Evolutionary conservation across 1,139 yeast genomes (phyloP), one percentile per base, ranked within the genome.

Genomic region (Wickerhamiella infanticola): DNA sequence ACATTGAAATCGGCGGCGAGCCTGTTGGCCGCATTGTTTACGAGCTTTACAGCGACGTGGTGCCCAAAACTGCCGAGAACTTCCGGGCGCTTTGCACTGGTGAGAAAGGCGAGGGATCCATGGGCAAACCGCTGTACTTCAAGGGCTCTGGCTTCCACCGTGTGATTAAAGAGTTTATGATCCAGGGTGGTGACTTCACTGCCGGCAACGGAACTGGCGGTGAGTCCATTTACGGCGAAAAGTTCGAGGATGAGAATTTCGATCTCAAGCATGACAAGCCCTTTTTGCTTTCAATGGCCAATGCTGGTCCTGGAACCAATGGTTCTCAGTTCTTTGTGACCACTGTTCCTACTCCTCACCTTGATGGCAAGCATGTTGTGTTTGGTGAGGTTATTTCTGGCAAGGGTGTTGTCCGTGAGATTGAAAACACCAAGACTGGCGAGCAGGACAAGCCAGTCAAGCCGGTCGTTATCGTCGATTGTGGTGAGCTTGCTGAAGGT

Each of bases 181-280:
- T 83, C 57, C 97, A 86, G 67, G 96, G 96, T 62, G 98, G 98
- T 58, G 98, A 90, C 61, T 88, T 88, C 68, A 86, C 96, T 41
- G 78, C 76, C 52, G 84, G 81, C 25, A 69, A 81, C 55, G 97
- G 97, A 31, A 82, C 90, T 36, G 97, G 97, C 40, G 97, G 97
- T 47, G 94, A 82, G 63, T 81, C 94, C 31, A 88, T 86, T 54
- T 90, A 88, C 61, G 97, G 97, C 13, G 95, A 83, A 57, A 86
- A 84, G 64, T 90, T 90, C 60, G 94, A 82, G 60, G 98, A 90
- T 62, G 98, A 90, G 65, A 81, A 81, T 64, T 88, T 90, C 63
- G 65, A 72, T 48, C 64, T 75, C 55, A 73, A 72, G 54, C 97
- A 90, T 61, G 88, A 79, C 55, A 72, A 73, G 58, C 96, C 97